Percentiles rank a stretch among this genome's conserved stretches.
Evolutionary conservation across 106 monocot species (phyloP).

Genomic region (Dioscorea dumetorum): DNA sequence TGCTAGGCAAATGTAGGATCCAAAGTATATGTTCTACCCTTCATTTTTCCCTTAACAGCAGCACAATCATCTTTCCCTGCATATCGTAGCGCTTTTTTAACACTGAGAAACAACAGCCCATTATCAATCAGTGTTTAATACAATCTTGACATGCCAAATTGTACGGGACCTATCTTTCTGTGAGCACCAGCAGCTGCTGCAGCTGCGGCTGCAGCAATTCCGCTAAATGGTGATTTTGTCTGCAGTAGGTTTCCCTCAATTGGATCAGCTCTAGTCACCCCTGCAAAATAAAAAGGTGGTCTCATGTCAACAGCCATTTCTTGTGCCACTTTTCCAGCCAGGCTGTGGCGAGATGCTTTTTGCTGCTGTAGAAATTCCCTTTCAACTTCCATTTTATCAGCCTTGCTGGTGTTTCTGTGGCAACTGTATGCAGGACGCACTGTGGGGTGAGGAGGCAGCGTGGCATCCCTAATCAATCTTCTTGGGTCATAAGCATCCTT

Average conservation of each 20-base stretch:
- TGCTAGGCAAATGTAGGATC: too few relatives aligned
- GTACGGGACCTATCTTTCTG: slow-evolving; percentile 19
- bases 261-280: slow-evolving; percentile 6
- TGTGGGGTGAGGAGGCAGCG: slow-evolving; percentile 20
- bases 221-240: slow-evolving; percentile 19
- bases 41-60: too few relatives aligned
- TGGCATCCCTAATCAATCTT: slow-evolving; percentile 49
- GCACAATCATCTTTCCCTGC: too few relatives aligned
- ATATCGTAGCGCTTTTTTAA: too few relatives aligned
- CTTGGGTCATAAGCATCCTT: slow-evolving; percentile 54
- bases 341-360: slow-evolving; percentile 4
- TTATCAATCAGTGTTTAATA: slow-evolving; percentile 6
- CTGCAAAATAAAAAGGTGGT: slow-evolving; percentile 9
- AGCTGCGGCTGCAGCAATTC: slow-evolving; percentile 17
- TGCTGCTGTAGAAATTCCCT: slow-evolving; percentile 6
- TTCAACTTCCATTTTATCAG: slow-evolving; percentile 11
- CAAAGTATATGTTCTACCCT: too few relatives aligned
- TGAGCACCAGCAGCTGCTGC: slow-evolving; percentile 25
- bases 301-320: slow-evolving; percentile 27
- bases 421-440: slow-evolving; percentile 39
- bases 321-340: slow-evolving; percentile 5
- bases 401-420: slow-evolving; percentile 14
- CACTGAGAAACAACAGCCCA: too few relatives aligned
- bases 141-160: slow-evolving; percentile 25
- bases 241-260: slow-evolving; percentile 15